Percentiles rank a stretch among this genome's conserved stretches.
Evolutionary conservation across 345 rosid species (phyloP).

Genomic region (Litchi chinensis): DNA sequence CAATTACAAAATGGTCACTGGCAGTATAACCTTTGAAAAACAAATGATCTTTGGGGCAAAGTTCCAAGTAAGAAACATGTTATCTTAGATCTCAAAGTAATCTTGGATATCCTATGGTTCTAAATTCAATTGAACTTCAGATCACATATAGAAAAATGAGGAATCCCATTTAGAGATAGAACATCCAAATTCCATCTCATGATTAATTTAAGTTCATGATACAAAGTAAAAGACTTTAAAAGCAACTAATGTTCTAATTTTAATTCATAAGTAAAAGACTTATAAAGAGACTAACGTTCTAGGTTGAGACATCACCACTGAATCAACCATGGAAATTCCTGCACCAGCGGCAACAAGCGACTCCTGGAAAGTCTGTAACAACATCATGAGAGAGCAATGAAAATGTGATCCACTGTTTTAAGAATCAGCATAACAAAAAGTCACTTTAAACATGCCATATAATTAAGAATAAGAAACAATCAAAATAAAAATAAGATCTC

Average conservation of each 20-base stretch:
- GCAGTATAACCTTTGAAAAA: background rate
- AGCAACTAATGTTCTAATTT: constrained; percentile 49
- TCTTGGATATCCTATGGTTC: background rate
- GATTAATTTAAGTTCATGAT: constrained; percentile 1
- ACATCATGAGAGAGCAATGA: constrained; percentile 12
- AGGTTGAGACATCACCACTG: constrained; percentile 92
- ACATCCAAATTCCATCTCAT: constrained; percentile 4
- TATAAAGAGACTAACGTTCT: constrained; percentile 50
- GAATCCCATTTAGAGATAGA: background rate
- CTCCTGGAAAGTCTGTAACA: constrained; percentile 83
- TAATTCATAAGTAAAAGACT: background rate
- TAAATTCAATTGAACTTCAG: constrained; percentile 4
- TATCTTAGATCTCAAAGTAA: background rate
- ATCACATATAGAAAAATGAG: background rate
- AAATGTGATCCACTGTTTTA: background rate
- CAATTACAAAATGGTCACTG: background rate
- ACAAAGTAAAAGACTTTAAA: constrained; percentile 14
- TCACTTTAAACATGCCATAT: background rate
- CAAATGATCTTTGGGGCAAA: background rate
- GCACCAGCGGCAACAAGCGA: constrained; percentile 95
- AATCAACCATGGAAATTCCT: constrained; percentile 84
- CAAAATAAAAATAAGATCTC: background rate
- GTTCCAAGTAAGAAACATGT: background rate
- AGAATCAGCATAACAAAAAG: background rate
- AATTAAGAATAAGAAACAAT: background rate